These are phyloP conservation scores for Musa acuminata DNA, from an alignment of 176 grass and related monocot genomes.

Conservation along the genomic window DNA sequence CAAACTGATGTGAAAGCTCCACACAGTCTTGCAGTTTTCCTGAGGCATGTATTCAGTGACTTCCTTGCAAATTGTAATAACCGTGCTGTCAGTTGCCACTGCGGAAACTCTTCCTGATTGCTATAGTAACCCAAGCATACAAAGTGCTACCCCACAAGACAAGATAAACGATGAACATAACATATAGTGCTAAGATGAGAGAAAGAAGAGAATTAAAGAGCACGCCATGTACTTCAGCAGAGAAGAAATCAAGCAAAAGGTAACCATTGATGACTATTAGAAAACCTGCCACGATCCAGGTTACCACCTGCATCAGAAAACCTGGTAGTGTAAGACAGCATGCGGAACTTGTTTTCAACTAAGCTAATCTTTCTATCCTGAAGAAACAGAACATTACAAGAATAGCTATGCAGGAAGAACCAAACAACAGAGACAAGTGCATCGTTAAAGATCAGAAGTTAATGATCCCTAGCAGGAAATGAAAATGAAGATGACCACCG, in stretches of 20 bases:
- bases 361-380: no score
- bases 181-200: not conserved
- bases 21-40: no score
- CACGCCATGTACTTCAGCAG: slow-evolving; percentile 4
- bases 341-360: no score
- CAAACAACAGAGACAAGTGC: no score
- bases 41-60: not conserved
- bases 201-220: not conserved
- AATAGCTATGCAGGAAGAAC: no score
- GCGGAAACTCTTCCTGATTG: not conserved
- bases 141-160: not conserved
- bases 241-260: slow-evolving; percentile 6
- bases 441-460: no score
- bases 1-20: not conserved
- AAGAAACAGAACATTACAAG: no score
- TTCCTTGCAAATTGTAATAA: not conserved
- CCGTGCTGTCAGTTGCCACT: not conserved
- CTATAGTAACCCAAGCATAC: not conserved
- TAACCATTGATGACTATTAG: slow-evolving; percentile 7
- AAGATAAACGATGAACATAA: slow-evolving; percentile 2
- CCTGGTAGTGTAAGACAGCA: no score
- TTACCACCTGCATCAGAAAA: not conserved
- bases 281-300: not conserved
- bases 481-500: no score
- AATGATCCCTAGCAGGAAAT: no score